Conservation (phyloP, 1,284 basidiomycete genomes). For the Ceratobasidium papillatum region DNA sequence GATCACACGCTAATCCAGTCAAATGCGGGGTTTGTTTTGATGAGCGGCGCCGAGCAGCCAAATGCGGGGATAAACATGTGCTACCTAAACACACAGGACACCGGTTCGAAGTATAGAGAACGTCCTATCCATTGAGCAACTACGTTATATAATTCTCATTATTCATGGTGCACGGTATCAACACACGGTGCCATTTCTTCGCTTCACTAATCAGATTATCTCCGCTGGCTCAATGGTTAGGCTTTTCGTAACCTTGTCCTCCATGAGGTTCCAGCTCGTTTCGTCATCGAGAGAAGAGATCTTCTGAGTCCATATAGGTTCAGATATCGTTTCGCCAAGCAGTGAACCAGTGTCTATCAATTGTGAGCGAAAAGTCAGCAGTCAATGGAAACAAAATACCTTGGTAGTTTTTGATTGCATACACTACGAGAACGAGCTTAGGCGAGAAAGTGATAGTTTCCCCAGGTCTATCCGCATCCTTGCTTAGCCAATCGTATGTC, state of each 20-base stretch:
- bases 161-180: too few species aligned
- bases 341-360: not conserved
- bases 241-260: not conserved
- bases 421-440: not conserved
- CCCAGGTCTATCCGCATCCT: not conserved
- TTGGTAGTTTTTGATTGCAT: not conserved
- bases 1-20: too few species aligned
- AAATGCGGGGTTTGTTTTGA: too few species aligned
- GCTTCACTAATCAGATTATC: too few species aligned
- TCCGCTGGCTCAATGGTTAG: not conserved
- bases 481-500: not conserved
- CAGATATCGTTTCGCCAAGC: not conserved
- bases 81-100: too few species aligned
- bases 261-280: not conserved
- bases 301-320: not conserved
- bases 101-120: too few species aligned
- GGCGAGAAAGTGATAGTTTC: not conserved
- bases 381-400: not conserved
- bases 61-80: too few species aligned
- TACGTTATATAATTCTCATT: too few species aligned
- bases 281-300: not conserved
- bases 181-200: too few species aligned
- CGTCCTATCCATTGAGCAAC: too few species aligned
- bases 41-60: too few species aligned
- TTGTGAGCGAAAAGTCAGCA: not conserved